Conservation (phyloP, 148 eudicot species). For the Vaccinium myrtillus region DNA sequence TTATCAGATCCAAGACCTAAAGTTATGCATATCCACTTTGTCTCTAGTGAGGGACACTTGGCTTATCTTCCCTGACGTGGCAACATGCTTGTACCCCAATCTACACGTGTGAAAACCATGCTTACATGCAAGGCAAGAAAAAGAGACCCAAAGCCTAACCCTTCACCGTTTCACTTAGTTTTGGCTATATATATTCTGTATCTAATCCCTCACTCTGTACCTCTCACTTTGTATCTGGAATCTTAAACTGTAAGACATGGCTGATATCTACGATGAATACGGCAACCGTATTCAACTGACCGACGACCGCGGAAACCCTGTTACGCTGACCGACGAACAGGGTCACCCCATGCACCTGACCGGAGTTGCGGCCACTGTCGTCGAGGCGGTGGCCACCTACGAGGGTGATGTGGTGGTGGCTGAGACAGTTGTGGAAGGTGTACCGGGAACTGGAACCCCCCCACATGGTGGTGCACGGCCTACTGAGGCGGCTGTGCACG, state of each 20-base stretch:
- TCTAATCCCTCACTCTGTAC: too few relatives aligned
- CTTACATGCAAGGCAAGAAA: neutral
- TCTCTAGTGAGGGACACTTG: neutral
- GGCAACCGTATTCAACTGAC: slow-evolving; percentile 71
- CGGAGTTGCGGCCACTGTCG: slow-evolving; percentile 49
- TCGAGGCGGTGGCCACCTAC: slow-evolving; percentile 22
- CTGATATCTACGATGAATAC: slow-evolving; percentile 56
- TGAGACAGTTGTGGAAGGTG: neutral
- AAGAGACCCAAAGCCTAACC: neutral
- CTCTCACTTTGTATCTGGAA: neutral
- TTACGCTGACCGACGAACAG: slow-evolving; percentile 66
- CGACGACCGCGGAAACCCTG: slow-evolving; percentile 64
- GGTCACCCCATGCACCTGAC: slow-evolving; percentile 67
- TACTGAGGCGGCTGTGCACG: neutral
- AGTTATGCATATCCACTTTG: neutral
- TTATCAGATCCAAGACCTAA: neutral
- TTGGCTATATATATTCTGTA: neutral
- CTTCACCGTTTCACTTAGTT: neutral
- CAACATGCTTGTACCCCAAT: neutral
- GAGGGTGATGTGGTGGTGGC: neutral
- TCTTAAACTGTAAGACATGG: slow-evolving; percentile 34
- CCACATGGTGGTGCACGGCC: neutral
- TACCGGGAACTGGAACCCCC: neutral
- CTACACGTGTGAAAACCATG: slow-evolving; percentile 6
- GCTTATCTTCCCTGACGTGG: slow-evolving; percentile 6